Evolutionary conservation across 495 filamentous ascomycete species (phyloP).

Genomic region (Evernia prunastri): DNA sequence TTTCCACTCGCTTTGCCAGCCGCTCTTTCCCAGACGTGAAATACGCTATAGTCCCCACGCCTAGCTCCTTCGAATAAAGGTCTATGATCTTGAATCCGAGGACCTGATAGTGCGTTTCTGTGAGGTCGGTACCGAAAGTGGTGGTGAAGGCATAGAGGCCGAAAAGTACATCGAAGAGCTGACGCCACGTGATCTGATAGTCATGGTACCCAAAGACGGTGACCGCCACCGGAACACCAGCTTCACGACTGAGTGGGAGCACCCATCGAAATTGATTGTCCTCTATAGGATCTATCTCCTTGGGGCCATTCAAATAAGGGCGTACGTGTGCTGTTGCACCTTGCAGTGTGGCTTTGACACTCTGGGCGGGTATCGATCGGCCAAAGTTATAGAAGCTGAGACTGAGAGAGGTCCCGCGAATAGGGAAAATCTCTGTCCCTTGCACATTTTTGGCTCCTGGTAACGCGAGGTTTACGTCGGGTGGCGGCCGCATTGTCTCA

Average conservation of each 20-base stretch:
- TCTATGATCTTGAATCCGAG: slow-evolving; percentile 4
- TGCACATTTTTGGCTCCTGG: neutral
- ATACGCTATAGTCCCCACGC: slow-evolving; percentile 10
- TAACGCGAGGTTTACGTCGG: neutral
- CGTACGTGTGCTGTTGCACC: neutral
- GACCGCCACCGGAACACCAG: neutral
- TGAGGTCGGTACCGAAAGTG: neutral
- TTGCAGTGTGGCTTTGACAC: neutral
- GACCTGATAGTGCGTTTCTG: neutral
- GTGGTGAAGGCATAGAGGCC: slow-evolving; percentile 4
- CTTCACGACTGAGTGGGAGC: neutral
- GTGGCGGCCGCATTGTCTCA: neutral
- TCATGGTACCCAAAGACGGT: neutral
- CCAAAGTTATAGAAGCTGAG: neutral
- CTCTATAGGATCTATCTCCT: neutral
- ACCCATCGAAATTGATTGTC: neutral
- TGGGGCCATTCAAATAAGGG: neutral
- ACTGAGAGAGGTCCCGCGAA: neutral
- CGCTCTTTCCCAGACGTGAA: neutral
- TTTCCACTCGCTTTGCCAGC: slow-evolving; percentile 1
- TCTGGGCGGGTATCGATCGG: neutral
- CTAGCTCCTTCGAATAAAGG: neutral
- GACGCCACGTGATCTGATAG: neutral
- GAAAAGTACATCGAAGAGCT: slow-evolving; percentile 1
- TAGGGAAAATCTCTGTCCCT: neutral